Evolutionary conservation across 2,329 filamentous ascomycete genomes (phyloP).

Genomic region (Aspergillus hiratsukae): DNA sequence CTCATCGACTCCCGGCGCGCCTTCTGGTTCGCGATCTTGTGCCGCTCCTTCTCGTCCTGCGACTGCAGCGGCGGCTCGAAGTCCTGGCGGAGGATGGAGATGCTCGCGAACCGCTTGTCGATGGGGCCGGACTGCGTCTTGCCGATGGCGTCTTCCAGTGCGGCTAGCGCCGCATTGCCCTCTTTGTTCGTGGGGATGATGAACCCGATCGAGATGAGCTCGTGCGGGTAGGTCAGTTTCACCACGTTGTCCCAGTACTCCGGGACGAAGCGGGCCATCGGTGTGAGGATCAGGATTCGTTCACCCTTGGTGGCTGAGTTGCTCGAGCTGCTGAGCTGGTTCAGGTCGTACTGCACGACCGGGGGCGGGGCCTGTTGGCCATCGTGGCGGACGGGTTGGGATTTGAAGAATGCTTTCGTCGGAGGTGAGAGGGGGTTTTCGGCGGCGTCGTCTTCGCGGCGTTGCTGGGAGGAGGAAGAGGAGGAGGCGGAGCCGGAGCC

Average conservation of each 20-base stretch:
- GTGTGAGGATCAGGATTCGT: conserved; percentile 84
- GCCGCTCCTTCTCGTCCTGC: conserved; percentile 82
- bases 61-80: conserved; percentile 76
- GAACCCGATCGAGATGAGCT: conserved; percentile 90
- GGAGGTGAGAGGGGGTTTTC: conserved; percentile 69
- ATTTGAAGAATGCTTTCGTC: conserved; percentile 69
- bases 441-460: conserved; percentile 55
- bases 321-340: conserved; percentile 80
- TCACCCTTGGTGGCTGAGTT: conserved; percentile 75
- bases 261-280: conserved; percentile 88
- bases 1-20: conserved; percentile 82
- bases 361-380: conserved; percentile 64
- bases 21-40: conserved; percentile 90
- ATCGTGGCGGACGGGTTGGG: conserved; percentile 46
- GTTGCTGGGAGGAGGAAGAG: conserved; percentile 44
- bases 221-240: conserved; percentile 80
- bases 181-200: conserved; percentile 93
- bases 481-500: conserved; percentile 46
- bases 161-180: conserved; percentile 78
- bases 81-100: conserved; percentile 93
- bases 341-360: conserved; percentile 89
- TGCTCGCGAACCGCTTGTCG: conserved; percentile 79
- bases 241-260: conserved; percentile 93
- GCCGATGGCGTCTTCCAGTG: conserved; percentile 77
- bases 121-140: conserved; percentile 80